These are phyloP conservation scores for Schwanniomyces sp. DNA, from an alignment of 805 yeast species.

Conservation along the genomic window DNA sequence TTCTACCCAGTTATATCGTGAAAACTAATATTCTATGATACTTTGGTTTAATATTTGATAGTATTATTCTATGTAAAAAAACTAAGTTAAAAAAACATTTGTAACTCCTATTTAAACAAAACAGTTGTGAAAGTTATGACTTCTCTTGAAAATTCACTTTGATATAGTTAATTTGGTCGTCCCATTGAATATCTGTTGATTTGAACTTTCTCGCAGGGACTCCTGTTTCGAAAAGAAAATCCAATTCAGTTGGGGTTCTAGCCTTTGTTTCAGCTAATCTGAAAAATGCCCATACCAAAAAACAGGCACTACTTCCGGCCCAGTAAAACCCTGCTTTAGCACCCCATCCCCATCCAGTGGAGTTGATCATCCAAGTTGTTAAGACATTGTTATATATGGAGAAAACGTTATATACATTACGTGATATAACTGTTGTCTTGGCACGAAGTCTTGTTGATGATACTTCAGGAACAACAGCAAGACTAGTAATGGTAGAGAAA, in stretches of 20 bases:
- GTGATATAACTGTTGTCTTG: conserved; percentile 37
- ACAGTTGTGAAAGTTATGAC: too few species aligned
- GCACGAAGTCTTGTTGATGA: conserved; percentile 40
- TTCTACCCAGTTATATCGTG: too few species aligned
- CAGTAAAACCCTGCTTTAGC: conserved; percentile 44
- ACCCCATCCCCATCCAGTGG: conserved; percentile 41
- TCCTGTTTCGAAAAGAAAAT: conserved; percentile 29
- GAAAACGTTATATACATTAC: conserved; percentile 27
- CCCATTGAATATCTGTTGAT: background rate
- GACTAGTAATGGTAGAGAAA: conserved; percentile 29
- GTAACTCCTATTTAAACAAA: too few species aligned
- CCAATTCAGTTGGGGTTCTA: conserved; percentile 39
- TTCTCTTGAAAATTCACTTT: too few species aligned
- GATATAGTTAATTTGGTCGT: too few species aligned
- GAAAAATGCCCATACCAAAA: conserved; percentile 17
- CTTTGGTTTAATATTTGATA: too few species aligned
- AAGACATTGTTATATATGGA: conserved; percentile 35
- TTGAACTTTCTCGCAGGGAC: conserved; percentile 16
- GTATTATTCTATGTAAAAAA: too few species aligned
- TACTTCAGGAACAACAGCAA: conserved; percentile 39
- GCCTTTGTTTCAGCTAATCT: conserved; percentile 37
- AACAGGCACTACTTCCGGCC: conserved; percentile 21
- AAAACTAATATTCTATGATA: too few species aligned
- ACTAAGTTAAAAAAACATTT: too few species aligned
- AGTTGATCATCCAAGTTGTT: conserved; percentile 31